A percentile compares a stretch with the other conserved stretches of the same genome.
Conservation (phyloP, 345 rosid species). For the Salix dunnii region DNA sequence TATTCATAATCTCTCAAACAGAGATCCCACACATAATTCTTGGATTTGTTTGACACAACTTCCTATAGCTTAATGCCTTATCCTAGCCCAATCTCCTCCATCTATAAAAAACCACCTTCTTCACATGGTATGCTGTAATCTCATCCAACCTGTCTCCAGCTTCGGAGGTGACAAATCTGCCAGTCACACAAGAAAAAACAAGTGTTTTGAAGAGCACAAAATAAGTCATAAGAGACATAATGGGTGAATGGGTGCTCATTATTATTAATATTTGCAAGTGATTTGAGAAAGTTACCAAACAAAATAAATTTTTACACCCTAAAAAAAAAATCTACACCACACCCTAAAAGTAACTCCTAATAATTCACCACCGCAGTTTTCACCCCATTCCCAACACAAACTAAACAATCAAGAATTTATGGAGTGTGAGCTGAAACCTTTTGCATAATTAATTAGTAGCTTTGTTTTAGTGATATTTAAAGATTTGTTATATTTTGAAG, state of each 20-base stretch:
- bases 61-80: not conserved
- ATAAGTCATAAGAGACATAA: not conserved
- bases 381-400: not conserved
- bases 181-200: not conserved
- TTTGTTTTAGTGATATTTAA: not conserved
- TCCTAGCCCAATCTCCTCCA: not conserved
- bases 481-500: not conserved
- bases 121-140: not conserved
- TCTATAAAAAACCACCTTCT: not conserved
- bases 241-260: not conserved
- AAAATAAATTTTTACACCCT: not conserved
- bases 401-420: not conserved
- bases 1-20: not conserved
- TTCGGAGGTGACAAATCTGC: not conserved
- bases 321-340: not conserved
- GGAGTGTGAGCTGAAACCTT: not conserved
- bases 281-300: not conserved
- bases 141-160: not conserved
- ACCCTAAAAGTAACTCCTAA: not conserved
- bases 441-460: not conserved
- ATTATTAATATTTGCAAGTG: not conserved
- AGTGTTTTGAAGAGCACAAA: not conserved
- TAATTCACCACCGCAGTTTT: not conserved
- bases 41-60: not conserved
- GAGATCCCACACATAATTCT: not conserved